Conservation (phyloP, 2,329 filamentous ascomycete genomes). For the Thelonectria discophora region DNA sequence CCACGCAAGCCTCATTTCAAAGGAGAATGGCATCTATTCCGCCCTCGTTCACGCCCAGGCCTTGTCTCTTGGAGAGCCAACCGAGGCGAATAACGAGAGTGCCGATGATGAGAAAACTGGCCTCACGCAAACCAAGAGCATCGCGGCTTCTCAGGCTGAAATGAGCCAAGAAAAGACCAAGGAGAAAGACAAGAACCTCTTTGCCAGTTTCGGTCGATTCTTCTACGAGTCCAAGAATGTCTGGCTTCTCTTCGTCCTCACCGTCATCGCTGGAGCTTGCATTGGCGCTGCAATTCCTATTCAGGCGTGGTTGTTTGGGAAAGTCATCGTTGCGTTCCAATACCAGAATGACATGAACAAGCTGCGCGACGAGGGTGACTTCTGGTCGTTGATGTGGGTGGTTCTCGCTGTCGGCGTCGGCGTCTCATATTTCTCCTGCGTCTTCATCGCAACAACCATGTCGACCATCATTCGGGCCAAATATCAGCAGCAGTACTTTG, state of each 20-base stretch:
- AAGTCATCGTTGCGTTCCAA: constrained; percentile 62
- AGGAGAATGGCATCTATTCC: constrained; percentile 70
- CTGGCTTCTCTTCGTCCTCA: constrained; percentile 60
- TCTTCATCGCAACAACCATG: constrained; percentile 54
- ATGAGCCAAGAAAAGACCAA: constrained; percentile 33
- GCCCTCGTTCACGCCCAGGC: constrained; percentile 72
- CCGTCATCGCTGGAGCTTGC: constrained; percentile 57
- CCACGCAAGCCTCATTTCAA: constrained; percentile 73
- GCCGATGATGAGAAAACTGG: constrained; percentile 52
- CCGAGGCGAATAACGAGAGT: constrained; percentile 47
- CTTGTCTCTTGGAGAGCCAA: constrained; percentile 61
- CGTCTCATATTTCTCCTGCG: constrained; percentile 58
- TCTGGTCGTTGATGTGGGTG: constrained; percentile 74
- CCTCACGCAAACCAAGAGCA: constrained; percentile 57
- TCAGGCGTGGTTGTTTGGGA: constrained; percentile 65
- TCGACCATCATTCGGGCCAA: constrained; percentile 60
- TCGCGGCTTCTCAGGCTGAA: constrained; percentile 48
- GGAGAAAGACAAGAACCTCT: constrained; percentile 53
- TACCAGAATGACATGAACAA: constrained; percentile 44
- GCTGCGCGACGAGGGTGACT: constrained; percentile 57
- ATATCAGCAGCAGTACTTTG: constrained; percentile 69
- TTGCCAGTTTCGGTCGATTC: constrained; percentile 64
- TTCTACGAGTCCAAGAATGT: constrained; percentile 64
- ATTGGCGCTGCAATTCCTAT: constrained; percentile 57
- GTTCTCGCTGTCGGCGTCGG: constrained; percentile 64